Evolutionary conservation across 2,329 filamentous ascomycete genomes (phyloP), one percentile per base, ranked within the genome.

Genomic region (Aureobasidium zeae): DNA sequence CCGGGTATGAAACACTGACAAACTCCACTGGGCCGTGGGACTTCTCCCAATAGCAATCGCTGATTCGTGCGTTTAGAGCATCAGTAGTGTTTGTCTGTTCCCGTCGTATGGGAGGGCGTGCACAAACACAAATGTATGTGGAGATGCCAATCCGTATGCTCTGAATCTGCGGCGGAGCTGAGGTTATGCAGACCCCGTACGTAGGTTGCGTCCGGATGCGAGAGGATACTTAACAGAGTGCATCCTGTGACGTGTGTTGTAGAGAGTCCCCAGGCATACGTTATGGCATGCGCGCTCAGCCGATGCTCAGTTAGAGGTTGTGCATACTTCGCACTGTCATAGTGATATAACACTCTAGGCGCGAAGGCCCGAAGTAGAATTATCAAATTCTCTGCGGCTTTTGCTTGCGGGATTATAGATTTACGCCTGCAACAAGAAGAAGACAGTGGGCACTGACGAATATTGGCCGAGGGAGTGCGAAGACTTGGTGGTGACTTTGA

Each of bases 201-300:
- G 58, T 80, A 80, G 48, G 63, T 59, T 25, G 75, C 74, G 25
- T 61, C 53, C n/a, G 8, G 63, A 46, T 20, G 64, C 60, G 8
- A 77, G 55, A 1, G 72, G 68, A 53, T 73, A 79, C 15, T 59
- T 53, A 0, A 72, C 73, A 41, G n/a, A n/a, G n/a, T n/a, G n/a
- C n/a, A n/a, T n/a, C 77, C 72, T 41, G 78, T 65, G 25, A 80
- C 68, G 55, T 81, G 77, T 73, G 79, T 79, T 55, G 80, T 76
- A 36, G 69, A 72, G 54, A n/a, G n/a, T n/a, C 79, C 75, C 75
- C 76, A 79, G 44, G 75, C 64, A n/a, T 62, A 62, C 9, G 50
- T 47, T n/a, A n/a, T 3, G 71, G 69, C 44, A 70, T 63, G n/a
- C 57, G 51, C 15, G 39, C 20, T n/a, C n/a, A n/a, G 7, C n/a